phyloP scores from a whole-genome alignment of 495 filamentous ascomycete genomes.

The Penicillium cataractarum region DNA sequence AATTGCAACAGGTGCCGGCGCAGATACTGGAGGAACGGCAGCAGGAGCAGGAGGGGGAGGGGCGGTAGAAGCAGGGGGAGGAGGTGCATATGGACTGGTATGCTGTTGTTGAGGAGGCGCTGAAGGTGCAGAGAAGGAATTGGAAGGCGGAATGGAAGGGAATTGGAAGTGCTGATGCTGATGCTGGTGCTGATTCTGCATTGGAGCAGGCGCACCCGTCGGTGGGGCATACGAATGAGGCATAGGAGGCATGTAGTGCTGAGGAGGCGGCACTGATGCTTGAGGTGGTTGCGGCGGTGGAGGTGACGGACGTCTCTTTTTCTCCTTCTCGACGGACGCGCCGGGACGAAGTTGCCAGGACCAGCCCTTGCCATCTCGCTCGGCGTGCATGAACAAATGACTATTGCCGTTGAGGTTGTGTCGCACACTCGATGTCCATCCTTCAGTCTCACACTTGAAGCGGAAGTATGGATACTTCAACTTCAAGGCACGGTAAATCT shows the following conservation, averaged over 20 bases:
- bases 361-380: conserved; percentile 73
- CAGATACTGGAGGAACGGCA: conserved; percentile 14
- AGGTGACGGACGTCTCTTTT: conserved; percentile 62
- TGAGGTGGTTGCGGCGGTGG: conserved; percentile 49
- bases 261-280: conserved; percentile 39
- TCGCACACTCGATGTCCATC: conserved; percentile 96
- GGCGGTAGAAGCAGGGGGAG: conserved; percentile 17
- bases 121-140: conserved; percentile 30
- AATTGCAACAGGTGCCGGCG: conserved; percentile 20
- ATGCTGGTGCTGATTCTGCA: conserved; percentile 42
- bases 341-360: conserved; percentile 67
- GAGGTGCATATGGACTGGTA: conserved; percentile 27
- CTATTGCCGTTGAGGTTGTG: conserved; percentile 92
- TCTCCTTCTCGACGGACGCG: conserved; percentile 70
- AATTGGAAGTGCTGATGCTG: conserved; percentile 49
- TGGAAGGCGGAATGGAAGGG: conserved; percentile 41
- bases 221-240: conserved; percentile 41
- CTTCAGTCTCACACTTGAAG: conserved; percentile 75
- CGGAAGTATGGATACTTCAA: conserved; percentile 89
- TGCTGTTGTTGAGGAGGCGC: conserved; percentile 27
- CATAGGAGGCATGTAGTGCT: conserved; percentile 48
- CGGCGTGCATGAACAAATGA: conserved; percentile 80
- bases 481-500: conserved; percentile 91
- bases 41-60: conserved; percentile 19
- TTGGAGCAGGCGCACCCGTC: conserved; percentile 31